These are phyloP conservation scores for Parascedosporium putredinis DNA, from an alignment of 2,329 filamentous ascomycete species.

Conservation along the genomic window DNA sequence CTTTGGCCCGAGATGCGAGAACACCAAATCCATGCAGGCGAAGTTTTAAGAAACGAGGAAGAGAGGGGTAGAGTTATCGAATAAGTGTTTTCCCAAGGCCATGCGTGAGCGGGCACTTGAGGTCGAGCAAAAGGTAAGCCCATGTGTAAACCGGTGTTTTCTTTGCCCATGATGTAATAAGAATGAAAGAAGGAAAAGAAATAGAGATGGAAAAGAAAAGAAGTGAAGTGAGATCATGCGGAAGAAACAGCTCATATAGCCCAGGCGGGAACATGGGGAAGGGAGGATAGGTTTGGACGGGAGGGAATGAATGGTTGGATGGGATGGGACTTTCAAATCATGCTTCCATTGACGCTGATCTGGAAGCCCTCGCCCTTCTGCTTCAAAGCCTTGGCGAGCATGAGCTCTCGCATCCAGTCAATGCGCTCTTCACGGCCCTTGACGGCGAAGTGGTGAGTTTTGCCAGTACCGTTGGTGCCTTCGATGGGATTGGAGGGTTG, in stretches of 20 bases:
- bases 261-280: constrained; percentile 9
- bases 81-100: not conserved
- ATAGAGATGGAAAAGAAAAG: too few relatives aligned
- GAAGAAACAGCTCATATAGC: constrained; percentile 11
- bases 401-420: constrained; percentile 92
- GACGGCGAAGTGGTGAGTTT: constrained; percentile 91
- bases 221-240: constrained; percentile 8
- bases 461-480: constrained; percentile 53
- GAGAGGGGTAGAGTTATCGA: constrained; percentile 5
- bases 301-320: constrained; percentile 9
- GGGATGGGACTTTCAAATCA: constrained; percentile 39
- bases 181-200: too few relatives aligned
- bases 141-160: constrained; percentile 3
- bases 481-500: constrained; percentile 28
- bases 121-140: not conserved
- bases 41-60: not conserved
- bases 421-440: constrained; percentile 80
- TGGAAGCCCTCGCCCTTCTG: constrained; percentile 78
- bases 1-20: not conserved
- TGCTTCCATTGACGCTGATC: constrained; percentile 70
- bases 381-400: constrained; percentile 79
- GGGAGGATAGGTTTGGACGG: not conserved
- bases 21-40: constrained; percentile 8
- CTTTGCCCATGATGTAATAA: constrained; percentile 1
- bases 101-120: not conserved